Conservation (phyloP, 225 moss, liverwort and hornwort species). For the Rhytidiadelphus loreus region DNA sequence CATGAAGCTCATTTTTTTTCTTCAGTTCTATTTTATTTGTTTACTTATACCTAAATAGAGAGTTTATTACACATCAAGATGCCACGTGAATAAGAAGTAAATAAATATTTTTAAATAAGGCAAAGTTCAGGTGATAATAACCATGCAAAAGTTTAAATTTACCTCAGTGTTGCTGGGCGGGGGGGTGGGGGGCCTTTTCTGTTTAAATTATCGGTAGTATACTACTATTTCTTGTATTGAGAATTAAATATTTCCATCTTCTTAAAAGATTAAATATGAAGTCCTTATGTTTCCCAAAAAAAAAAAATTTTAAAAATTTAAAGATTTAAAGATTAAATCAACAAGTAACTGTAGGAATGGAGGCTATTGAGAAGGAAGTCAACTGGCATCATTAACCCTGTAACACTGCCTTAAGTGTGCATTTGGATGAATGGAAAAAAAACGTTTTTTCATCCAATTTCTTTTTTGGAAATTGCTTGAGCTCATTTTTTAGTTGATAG, state of each 20-base stretch:
- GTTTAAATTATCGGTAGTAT: neutral
- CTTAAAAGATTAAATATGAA: no score
- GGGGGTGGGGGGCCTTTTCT: neutral
- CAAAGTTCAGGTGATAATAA: neutral
- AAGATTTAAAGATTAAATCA: neutral
- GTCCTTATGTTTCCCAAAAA: no score
- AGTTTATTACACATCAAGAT: neutral
- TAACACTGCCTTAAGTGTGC: no score
- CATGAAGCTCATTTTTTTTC: neutral
- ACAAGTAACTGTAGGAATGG: neutral
- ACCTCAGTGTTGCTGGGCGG: neutral
- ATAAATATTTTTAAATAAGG: neutral
- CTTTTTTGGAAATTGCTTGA: neutral
- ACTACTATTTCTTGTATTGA: neutral
- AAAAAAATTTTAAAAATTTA: no score
- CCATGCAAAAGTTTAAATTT: neutral
- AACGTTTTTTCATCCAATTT: neutral
- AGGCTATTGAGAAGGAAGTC: neutral
- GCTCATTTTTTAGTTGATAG: neutral
- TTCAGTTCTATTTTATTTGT: neutral
- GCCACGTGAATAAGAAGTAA: neutral
- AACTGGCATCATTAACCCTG: neutral
- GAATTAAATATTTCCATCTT: no score
- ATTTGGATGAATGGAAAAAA: neutral
- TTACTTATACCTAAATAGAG: neutral